These are phyloP conservation scores for Corymbia calophylla DNA, from an alignment of 441 rosid species.

Conservation along the genomic window DNA sequence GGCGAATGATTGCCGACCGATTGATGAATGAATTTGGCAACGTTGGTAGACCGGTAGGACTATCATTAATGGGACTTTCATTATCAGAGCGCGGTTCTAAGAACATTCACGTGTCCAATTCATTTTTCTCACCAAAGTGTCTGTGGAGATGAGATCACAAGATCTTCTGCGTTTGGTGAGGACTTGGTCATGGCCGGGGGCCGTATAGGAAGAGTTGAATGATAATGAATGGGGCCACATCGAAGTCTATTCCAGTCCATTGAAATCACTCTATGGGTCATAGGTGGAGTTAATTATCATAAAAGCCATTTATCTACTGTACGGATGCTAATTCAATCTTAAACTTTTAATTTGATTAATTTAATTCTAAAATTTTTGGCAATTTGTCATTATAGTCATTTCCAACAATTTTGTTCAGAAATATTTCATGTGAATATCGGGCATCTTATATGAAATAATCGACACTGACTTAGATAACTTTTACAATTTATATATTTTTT, in stretches of 20 bases:
- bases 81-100: not conserved
- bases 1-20: not conserved
- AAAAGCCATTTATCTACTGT: fast-evolving
- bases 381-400: not conserved
- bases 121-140: not conserved
- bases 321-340: fast-evolving
- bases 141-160: not conserved
- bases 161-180: not conserved
- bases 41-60: not conserved
- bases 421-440: not conserved
- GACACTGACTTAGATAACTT: not conserved
- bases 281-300: too few relatives aligned
- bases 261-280: fast-evolving
- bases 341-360: not conserved
- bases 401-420: fast-evolving
- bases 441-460: not conserved
- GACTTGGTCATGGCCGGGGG: not conserved
- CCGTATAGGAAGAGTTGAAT: not conserved
- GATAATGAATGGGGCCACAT: not conserved
- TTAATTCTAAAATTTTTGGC: fast-evolving
- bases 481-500: not conserved
- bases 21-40: not conserved
- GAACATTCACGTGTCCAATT: not conserved
- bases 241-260: not conserved
- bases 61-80: not conserved